These are phyloP conservation scores for Lachancea sp. DNA, from an alignment of 805 yeast species.

Conservation along the genomic window DNA sequence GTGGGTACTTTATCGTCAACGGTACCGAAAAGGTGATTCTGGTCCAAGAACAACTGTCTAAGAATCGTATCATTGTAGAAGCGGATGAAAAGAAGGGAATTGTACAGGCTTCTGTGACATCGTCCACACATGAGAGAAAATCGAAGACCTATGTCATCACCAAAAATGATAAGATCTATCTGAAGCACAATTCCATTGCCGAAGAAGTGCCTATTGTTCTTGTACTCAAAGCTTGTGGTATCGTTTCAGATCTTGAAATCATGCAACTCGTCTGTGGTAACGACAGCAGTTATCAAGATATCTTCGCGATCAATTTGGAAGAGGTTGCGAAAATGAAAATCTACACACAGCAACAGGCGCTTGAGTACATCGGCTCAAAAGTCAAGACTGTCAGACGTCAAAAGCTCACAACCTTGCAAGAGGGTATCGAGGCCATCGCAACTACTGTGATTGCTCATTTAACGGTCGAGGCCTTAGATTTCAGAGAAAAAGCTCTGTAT, in stretches of 20 bases:
- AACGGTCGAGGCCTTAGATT: conserved; percentile 75
- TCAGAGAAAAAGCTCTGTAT: conserved; percentile 89
- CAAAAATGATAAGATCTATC: conserved; percentile 78
- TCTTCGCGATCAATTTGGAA: conserved; percentile 88
- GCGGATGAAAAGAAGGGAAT: conserved; percentile 91
- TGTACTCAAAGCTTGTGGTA: conserved; percentile 90
- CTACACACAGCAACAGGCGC: conserved; percentile 88
- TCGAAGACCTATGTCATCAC: conserved; percentile 95
- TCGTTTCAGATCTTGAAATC: conserved; percentile 85
- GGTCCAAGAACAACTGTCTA: conserved; percentile 93
- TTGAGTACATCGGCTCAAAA: conserved; percentile 82
- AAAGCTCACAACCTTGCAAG: conserved; percentile 73
- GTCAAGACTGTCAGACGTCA: conserved; percentile 93
- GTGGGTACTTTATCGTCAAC: conserved; percentile 95
- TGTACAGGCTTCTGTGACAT: conserved; percentile 96
- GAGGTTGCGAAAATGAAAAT: conserved; percentile 83
- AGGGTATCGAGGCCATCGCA: conserved; percentile 94
- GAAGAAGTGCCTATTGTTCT: conserved; percentile 95
- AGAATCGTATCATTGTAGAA: conserved; percentile 96
- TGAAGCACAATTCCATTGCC: conserved; percentile 90
- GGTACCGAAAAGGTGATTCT: conserved; percentile 97
- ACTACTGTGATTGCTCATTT: conserved; percentile 95
- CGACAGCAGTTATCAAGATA: conserved; percentile 81
- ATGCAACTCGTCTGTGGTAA: conserved; percentile 92
- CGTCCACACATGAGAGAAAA: conserved; percentile 96